Conservation (phyloP, 805 yeast genomes). For the Ogataea nitratoaversa region DNA sequence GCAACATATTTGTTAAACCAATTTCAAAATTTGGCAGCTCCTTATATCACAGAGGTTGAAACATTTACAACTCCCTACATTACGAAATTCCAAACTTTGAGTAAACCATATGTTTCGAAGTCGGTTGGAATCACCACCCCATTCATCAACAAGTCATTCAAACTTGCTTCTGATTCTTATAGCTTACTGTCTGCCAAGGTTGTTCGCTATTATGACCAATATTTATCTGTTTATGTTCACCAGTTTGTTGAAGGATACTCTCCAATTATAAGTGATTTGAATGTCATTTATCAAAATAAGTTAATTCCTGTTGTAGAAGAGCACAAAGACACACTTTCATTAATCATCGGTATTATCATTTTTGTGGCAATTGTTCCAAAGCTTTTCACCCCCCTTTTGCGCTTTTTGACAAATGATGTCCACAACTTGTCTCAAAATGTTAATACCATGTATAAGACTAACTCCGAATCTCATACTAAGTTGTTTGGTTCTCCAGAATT, state of each 20-base stretch:
- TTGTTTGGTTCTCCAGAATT: slow-evolving; percentile 17
- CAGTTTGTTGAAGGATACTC: slow-evolving; percentile 9
- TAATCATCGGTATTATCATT: slow-evolving; percentile 10
- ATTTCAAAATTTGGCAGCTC: background rate
- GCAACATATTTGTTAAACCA: background rate
- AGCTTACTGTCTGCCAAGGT: slow-evolving; percentile 2
- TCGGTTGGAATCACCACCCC: background rate
- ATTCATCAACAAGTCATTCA: background rate
- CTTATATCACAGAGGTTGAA: background rate
- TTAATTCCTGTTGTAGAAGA: slow-evolving; percentile 10
- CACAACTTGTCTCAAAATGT: slow-evolving; percentile 22
- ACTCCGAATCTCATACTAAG: slow-evolving; percentile 9
- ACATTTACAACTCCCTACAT: slow-evolving; percentile 1
- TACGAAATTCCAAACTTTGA: no score
- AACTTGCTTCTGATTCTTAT: slow-evolving; percentile 3
- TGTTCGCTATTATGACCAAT: slow-evolving; percentile 9
- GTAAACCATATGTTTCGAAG: slow-evolving; percentile 1
- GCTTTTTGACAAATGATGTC: slow-evolving; percentile 20
- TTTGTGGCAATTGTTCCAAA: slow-evolving; percentile 12
- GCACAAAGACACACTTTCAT: slow-evolving; percentile 14
- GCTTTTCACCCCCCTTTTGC: slow-evolving; percentile 10
- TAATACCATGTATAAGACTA: slow-evolving; percentile 21
- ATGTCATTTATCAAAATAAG: slow-evolving; percentile 8
- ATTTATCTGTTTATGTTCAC: slow-evolving; percentile 9
- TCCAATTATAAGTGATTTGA: slow-evolving; percentile 16